Base-by-base conservation (phyloP, 306 rosid species). In the Glycyrrhiza uralensis region DNA sequence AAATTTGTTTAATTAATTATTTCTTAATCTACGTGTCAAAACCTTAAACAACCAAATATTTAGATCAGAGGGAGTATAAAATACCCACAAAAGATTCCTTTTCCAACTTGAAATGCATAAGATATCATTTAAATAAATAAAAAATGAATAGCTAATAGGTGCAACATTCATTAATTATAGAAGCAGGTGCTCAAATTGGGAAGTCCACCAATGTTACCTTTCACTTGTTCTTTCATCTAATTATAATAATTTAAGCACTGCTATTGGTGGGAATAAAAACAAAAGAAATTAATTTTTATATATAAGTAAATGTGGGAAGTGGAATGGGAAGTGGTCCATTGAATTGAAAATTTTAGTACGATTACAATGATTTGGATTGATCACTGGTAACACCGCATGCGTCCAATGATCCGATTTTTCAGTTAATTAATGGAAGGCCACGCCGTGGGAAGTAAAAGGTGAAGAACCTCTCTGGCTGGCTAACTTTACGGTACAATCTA, bases 371-470 rank as follows among this genome's bases (percentile, higher is more conserved):
- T 83, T 66, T 76, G 80, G 87, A 83, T 83, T 58, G 84, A 80
- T 83, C 87, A 80, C 84, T 80, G 85, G 33, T 36, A 77, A 59
- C 67, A 71, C 22, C 38, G 87, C 87, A 83, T 83, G 87, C 87
- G 84, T 72, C 66, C 87, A 83, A 36, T 67, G 77, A 74, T 82
- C 83, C 51, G 11, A 61, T 41, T 74, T 74, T 82, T 61, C 46
- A 61, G 74, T 56, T 77, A 73, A 77, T 76, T 71, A 74, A 83
- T 76, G 60, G 46, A 68, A 72, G 49, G 47, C 61, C 77, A 76
- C 79, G 66, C 74, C 32, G 15, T 22, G 56, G 15, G 46, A 66
- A 68, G 76, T 28, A 26, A 82, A 74, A 61, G 65, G 41, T 68
- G 12, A 69, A 49, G 4, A 64, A 47, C 18, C 29, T 69, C 72